Base-by-base conservation (phyloP, 805 yeast species). In the Monosporozyma yasuniensis region DNA sequence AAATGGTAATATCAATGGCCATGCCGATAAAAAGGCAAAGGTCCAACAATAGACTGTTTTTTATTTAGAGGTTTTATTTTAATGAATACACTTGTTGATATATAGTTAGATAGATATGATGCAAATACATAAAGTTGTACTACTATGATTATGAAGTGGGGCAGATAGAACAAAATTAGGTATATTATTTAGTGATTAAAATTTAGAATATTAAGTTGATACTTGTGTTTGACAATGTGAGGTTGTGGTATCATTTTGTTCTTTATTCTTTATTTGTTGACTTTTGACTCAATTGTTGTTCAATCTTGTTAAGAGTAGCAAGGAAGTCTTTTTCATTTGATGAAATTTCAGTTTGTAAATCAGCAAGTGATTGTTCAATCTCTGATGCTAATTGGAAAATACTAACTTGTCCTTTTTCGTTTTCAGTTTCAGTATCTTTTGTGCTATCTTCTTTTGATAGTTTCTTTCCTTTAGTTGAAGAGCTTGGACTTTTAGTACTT, bases 341-440 rank as follows among this genome's bases (percentile, higher is more conserved):
- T 6, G 52, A 44, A 16, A 59, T 46, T n/a, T 53, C 50, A 3
- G 49, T 34, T 45, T 57, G 49, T 6, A 64, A 47, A 16, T 54
- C 57, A 19, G 53, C 51, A 25, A 65, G 39, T 0, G 61, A 50
- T 28, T 54, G 53, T 49, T 65, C 65, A 21, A 65, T 61, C 11
- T 58, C 61, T 19, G 54, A 54, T 0, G 65, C 58, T n/a, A 65
- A 46, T 27, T 65, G 65, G 48, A 57, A 65, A 2, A 65, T 56
- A 4, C 65, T 63, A 3, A 55, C 55, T 6, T 42, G 50, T n/a
- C 46, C 51, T 32, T 51, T 50, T 10, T 47, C 46, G n/a, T 49
- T 43, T 6, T 14, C 35, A 32, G 27, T 25, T 8, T 16, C 47
- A 42, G 34, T 44, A 27, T 28, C 16, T 25, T 46, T 14, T 35